A percentile compares a stretch with the other conserved stretches of the same genome.
These are phyloP conservation scores for Fusarium pilosicola DNA, from an alignment of 2,329 filamentous ascomycete species.

Conservation along the genomic window DNA sequence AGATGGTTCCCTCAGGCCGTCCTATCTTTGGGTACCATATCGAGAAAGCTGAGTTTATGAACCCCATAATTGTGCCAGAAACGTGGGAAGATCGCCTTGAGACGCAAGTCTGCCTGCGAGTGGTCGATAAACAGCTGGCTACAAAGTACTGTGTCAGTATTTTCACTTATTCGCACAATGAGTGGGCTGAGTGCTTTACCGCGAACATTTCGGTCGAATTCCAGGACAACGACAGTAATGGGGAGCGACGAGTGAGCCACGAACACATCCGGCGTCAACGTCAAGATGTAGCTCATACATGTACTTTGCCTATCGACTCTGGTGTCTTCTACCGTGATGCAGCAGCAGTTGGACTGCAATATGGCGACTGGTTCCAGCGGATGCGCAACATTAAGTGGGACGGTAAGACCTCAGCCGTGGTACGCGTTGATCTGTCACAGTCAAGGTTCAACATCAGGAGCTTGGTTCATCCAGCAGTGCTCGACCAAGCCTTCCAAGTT, in stretches of 20 bases:
- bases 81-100: constrained; percentile 7
- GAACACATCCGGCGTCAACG: not conserved
- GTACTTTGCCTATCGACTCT: not conserved
- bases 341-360: not conserved
- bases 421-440: not conserved
- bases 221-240: not conserved
- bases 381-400: not conserved
- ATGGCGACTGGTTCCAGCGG: not conserved
- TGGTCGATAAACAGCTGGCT: accelerated
- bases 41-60: not conserved
- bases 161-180: not conserved
- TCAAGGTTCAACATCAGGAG: not conserved
- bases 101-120: not conserved
- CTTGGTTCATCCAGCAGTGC: not conserved
- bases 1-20: not conserved
- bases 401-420: not conserved
- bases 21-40: not conserved
- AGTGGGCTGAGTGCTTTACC: not conserved
- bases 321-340: not conserved
- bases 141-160: not conserved
- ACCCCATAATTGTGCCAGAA: not conserved
- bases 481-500: constrained; percentile 7
- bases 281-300: not conserved
- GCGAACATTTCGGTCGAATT: not conserved
- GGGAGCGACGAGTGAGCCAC: not conserved